A percentile compares a stretch with the other conserved stretches of the same genome.
These are phyloP conservation scores for Chaetomiaceae sp. DNA, from an alignment of 2,329 filamentous ascomycete species.

Conservation along the genomic window DNA sequence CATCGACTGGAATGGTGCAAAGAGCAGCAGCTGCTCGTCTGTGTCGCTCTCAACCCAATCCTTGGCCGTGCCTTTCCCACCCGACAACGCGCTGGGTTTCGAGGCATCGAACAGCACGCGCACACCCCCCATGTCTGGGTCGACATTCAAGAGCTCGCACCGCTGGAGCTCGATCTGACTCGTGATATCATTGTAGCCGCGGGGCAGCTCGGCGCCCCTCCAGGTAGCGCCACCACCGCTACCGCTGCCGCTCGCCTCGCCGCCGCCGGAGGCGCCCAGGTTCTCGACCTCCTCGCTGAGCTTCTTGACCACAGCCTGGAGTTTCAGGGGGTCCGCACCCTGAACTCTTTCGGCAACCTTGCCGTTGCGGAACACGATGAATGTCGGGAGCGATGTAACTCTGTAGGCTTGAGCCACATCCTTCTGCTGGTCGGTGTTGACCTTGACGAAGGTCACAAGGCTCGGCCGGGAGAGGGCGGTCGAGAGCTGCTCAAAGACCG, in stretches of 20 bases:
- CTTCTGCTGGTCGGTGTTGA: constrained; percentile 73
- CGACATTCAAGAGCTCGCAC: constrained; percentile 81
- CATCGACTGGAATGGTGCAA: constrained; percentile 78
- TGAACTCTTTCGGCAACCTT: constrained; percentile 61
- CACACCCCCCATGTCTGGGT: constrained; percentile 67
- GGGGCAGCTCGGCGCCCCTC: constrained; percentile 68
- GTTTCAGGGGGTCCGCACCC: constrained; percentile 65
- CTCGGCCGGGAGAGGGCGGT: constrained; percentile 62
- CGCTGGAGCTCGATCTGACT: constrained; percentile 72
- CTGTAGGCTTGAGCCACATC: constrained; percentile 68
- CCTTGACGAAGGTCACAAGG: constrained; percentile 75
- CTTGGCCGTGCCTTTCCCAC: constrained; percentile 50
- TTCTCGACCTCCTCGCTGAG: constrained; percentile 60
- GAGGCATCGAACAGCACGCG: constrained; percentile 64
- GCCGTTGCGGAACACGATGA: constrained; percentile 76
- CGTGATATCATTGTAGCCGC: constrained; percentile 78
- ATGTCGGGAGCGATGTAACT: constrained; percentile 79
- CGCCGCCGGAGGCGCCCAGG: constrained; percentile 44
- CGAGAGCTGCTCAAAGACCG: constrained; percentile 74
- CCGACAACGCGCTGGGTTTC: constrained; percentile 59
- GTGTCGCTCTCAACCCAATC: constrained; percentile 97
- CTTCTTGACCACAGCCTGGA: constrained; percentile 65
- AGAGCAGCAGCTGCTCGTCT: constrained; percentile 93
- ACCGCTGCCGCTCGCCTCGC: constrained; percentile 38
- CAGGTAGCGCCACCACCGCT: constrained; percentile 47